phyloP scores from a whole-genome alignment of 106 monocot species.

The Hemerocallis citrina region DNA sequence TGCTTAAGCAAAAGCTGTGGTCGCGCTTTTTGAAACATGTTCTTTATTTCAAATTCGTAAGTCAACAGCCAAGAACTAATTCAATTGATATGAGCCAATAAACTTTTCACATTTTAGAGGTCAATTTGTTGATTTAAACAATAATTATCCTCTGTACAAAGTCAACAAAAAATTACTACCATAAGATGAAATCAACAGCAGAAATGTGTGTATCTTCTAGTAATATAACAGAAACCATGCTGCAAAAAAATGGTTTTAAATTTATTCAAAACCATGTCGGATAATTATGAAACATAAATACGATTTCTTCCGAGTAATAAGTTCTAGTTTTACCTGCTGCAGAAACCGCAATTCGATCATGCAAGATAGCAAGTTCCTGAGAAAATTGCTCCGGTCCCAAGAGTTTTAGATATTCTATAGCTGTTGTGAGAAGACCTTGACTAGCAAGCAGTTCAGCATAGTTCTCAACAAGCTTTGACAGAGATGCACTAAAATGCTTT shows the following conservation, averaged over 20 bases:
- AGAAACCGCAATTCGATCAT: conserved; percentile 65
- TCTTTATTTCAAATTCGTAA: too few species aligned
- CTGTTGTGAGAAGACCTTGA: conserved; percentile 90
- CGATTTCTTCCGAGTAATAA: background rate
- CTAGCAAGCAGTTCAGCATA: conserved; percentile 92
- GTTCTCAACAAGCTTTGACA: conserved; percentile 88
- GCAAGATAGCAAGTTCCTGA: conserved; percentile 74
- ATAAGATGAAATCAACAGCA: too few species aligned
- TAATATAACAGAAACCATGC: background rate
- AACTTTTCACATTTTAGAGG: too few species aligned
- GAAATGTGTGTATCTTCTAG: too few species aligned
- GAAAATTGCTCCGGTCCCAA: conserved; percentile 69
- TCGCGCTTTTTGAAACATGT: too few species aligned
- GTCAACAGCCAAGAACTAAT: too few species aligned
- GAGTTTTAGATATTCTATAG: conserved; percentile 90
- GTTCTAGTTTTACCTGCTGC: conserved; percentile 30
- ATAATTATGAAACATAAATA: too few species aligned
- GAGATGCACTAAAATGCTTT: conserved; percentile 67
- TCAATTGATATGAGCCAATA: too few species aligned
- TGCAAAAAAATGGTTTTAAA: background rate
- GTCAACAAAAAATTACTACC: too few species aligned
- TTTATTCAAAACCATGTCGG: background rate
- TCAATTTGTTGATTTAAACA: too few species aligned
- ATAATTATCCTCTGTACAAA: too few species aligned
- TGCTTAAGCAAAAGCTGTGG: too few species aligned